These are phyloP conservation scores for Staphylotrichum tortipilum DNA, from an alignment of 495 filamentous ascomycete species.

Conservation along the genomic window DNA sequence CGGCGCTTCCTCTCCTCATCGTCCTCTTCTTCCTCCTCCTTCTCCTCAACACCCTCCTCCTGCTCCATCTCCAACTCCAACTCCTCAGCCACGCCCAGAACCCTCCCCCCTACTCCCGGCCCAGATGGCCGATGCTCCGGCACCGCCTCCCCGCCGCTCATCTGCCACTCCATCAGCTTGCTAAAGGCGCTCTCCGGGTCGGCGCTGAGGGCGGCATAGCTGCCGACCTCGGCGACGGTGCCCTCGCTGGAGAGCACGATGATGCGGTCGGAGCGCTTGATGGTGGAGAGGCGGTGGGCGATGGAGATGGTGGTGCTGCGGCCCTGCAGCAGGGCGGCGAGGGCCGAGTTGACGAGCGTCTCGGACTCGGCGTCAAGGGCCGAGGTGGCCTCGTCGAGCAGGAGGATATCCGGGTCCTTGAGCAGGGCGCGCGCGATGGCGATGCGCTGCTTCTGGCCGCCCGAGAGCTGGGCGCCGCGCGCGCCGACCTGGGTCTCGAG, in stretches of 20 bases:
- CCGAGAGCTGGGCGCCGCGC: slow-evolving; percentile 85
- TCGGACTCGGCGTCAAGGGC: slow-evolving; percentile 97
- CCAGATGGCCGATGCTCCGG: slow-evolving; percentile 13
- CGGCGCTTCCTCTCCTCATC: slow-evolving; percentile 5
- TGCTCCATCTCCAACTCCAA: slow-evolving; percentile 40
- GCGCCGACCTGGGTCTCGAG: slow-evolving; percentile 91
- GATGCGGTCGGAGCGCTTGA: slow-evolving; percentile 88
- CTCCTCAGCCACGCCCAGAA: slow-evolving; percentile 37
- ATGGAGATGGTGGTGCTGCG: slow-evolving; percentile 95
- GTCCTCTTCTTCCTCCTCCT: slow-evolving; percentile 31
- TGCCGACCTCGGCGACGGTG: slow-evolving; percentile 80
- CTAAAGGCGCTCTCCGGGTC: slow-evolving; percentile 75
- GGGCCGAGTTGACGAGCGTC: slow-evolving; percentile 85
- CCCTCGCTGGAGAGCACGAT: slow-evolving; percentile 81
- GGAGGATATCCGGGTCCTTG: slow-evolving; percentile 92
- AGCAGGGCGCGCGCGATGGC: slow-evolving; percentile 91
- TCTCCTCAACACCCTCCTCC: slow-evolving; percentile 32
- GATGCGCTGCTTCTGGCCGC: slow-evolving; percentile 96
- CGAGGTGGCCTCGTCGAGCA: slow-evolving; percentile 89
- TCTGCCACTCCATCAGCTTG: slow-evolving; percentile 98
- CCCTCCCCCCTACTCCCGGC: slow-evolving; percentile 20
- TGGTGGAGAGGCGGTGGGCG: slow-evolving; percentile 88
- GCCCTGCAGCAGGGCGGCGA: slow-evolving; percentile 68
- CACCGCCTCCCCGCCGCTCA: slow-evolving; percentile 67
- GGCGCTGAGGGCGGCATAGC: slow-evolving; percentile 64